Evolutionary conservation across 1,284 basidiomycete species (phyloP).

Genomic region (Cryptococcus sp.): DNA sequence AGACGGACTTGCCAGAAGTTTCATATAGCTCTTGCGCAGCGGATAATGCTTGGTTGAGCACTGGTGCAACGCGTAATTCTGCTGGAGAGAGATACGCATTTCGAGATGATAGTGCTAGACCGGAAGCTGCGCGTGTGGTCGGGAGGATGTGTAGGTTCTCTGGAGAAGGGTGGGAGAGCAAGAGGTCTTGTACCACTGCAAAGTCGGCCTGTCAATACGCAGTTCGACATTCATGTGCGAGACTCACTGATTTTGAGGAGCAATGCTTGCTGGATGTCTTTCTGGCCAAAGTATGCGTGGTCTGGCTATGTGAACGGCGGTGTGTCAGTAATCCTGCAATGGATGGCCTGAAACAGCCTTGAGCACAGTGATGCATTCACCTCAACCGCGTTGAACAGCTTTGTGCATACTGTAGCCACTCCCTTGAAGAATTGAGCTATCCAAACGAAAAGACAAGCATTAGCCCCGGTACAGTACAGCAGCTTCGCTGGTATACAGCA

Average conservation of each 20-base stretch:
- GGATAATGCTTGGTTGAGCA: slow-evolving; percentile 69
- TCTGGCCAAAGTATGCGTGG: slow-evolving; percentile 93
- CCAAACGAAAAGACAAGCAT: neutral
- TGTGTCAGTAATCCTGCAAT: neutral
- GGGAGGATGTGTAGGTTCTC: slow-evolving; percentile 77
- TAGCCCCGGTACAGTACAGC: neutral
- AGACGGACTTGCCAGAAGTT: slow-evolving; percentile 37
- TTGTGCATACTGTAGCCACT: slow-evolving; percentile 92
- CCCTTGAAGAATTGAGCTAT: slow-evolving; percentile 93
- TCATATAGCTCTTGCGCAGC: slow-evolving; percentile 59
- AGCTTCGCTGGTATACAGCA: neutral
- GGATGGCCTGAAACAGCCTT: neutral
- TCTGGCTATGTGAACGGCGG: slow-evolving; percentile 68
- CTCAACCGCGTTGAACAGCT: slow-evolving; percentile 90
- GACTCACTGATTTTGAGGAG: slow-evolving; percentile 69
- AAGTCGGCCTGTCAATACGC: neutral
- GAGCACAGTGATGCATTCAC: slow-evolving; percentile 55
- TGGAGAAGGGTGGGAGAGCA: slow-evolving; percentile 71
- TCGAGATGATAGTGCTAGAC: slow-evolving; percentile 84
- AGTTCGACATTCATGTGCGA: neutral
- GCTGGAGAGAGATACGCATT: slow-evolving; percentile 76
- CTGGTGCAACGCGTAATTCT: slow-evolving; percentile 70
- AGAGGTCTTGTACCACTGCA: slow-evolving; percentile 71
- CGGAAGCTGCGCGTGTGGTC: slow-evolving; percentile 66
- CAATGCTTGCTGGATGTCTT: slow-evolving; percentile 95